A percentile compares a stretch with the other conserved stretches of the same genome.
phyloP scores from a whole-genome alignment of 2,329 filamentous ascomycete genomes.

The Fusarium caatingaense region DNA sequence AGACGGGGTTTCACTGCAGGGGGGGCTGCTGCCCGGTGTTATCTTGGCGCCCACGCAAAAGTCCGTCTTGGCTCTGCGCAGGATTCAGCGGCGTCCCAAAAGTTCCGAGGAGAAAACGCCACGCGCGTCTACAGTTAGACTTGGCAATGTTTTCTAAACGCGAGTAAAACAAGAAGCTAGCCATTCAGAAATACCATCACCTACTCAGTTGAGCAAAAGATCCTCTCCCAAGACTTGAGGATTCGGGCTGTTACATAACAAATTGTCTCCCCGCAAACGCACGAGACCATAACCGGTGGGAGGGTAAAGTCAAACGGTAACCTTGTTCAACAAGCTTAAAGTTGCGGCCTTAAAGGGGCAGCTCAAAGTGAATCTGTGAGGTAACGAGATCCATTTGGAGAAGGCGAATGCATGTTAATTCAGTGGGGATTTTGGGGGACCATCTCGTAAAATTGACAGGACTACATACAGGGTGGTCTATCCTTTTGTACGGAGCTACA shows the following conservation, averaged over 20 bases:
- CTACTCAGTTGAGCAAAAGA: neutral
- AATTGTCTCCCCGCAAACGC: conserved; percentile 16
- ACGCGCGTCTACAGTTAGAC: neutral
- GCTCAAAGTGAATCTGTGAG: conserved; percentile 19
- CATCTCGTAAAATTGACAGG: neutral
- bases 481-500: neutral
- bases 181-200: neutral
- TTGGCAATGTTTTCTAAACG: neutral
- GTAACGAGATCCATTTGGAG: conserved; percentile 17
- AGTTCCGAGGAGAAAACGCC: conserved; percentile 20
- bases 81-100: conserved; percentile 17
- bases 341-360: conserved; percentile 17
- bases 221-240: neutral
- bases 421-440: conserved; percentile 15
- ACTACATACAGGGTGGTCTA: neutral
- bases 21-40: neutral
- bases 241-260: conserved; percentile 12
- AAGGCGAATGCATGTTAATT: conserved; percentile 29
- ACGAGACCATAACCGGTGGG: neutral
- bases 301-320: neutral
- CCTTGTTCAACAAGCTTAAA: conserved; percentile 28
- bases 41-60: conserved; percentile 30
- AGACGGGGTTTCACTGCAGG: conserved; percentile 15
- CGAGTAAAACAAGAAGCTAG: neutral
- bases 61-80: conserved; percentile 20